These are phyloP conservation scores for Colletotrichum melonis DNA, from an alignment of 2,329 filamentous ascomycete genomes.

Conservation along the genomic window DNA sequence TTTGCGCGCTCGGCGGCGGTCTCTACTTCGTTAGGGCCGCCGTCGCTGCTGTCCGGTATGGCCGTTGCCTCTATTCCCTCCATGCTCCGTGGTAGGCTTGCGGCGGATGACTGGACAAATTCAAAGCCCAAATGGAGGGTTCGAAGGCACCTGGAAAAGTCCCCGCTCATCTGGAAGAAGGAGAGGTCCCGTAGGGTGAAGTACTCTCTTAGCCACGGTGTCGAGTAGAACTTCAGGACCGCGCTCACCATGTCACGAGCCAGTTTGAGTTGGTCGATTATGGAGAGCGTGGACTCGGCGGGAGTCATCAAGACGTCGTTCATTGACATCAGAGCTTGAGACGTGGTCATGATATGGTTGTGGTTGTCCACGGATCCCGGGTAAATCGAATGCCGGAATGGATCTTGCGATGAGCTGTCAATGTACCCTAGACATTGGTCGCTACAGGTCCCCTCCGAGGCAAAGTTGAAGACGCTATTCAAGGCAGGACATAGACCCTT, in stretches of 20 bases:
- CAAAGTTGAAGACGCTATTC: background rate
- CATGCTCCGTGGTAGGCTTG: background rate
- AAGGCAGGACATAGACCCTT: background rate
- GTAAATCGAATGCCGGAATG: slow-evolving; percentile 19
- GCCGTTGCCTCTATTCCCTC: background rate
- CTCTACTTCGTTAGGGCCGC: background rate
- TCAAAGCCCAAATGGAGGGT: slow-evolving; percentile 19
- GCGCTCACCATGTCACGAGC: slow-evolving; percentile 5
- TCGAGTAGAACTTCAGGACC: slow-evolving; percentile 16
- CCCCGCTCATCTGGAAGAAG: slow-evolving; percentile 6
- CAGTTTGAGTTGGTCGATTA: background rate
- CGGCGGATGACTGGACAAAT: background rate
- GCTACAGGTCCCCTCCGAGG: rapidly evolving
- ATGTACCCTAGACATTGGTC: slow-evolving; percentile 6
- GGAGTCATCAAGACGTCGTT: background rate
- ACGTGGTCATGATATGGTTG: background rate
- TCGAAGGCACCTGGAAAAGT: background rate
- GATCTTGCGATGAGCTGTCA: background rate
- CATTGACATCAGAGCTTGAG: background rate
- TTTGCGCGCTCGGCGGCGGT: background rate
- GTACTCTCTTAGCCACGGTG: slow-evolving; percentile 12
- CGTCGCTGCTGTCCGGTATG: background rate
- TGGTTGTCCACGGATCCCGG: background rate
- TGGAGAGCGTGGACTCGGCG: background rate
- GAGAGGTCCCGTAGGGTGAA: slow-evolving; percentile 10